Conservation (phyloP, 139 green algal genomes). For the Deuterostichococcus epilithicus region DNA sequence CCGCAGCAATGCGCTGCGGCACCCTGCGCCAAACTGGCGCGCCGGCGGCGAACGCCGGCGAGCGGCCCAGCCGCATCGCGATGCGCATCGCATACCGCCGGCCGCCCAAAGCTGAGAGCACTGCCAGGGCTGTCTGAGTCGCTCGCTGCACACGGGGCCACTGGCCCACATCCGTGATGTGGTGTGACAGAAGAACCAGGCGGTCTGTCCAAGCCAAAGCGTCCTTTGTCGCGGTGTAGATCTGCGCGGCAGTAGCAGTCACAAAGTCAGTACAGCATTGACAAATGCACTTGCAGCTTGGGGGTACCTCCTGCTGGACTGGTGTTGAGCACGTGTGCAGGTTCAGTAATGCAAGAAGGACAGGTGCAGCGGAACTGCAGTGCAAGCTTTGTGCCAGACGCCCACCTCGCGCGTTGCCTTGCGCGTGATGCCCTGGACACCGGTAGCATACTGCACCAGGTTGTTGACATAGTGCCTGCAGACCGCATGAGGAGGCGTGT, state of each 20-base stretch:
- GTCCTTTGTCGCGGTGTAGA: neutral
- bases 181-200: conserved; percentile 6
- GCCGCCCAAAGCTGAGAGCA: conserved; percentile 2
- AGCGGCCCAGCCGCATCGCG: neutral
- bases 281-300: neutral
- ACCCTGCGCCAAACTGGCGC: no score
- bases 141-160: conserved; percentile 8
- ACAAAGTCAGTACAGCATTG: neutral
- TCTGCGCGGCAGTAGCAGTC: neutral
- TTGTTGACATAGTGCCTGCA: conserved; percentile 27
- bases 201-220: conserved; percentile 8
- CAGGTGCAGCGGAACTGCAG: neutral
- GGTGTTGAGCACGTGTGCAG: neutral
- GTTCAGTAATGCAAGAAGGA: conserved; percentile 2
- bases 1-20: no score
- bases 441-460: conserved; percentile 16
- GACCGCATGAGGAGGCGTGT: no score
- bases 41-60: no score
- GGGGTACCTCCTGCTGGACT: no score
- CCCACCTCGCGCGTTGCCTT: neutral
- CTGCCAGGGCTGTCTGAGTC: conserved; percentile 11
- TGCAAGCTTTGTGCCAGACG: no score
- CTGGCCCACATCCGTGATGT: conserved; percentile 18
- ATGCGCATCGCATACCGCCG: neutral
- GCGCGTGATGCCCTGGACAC: conserved; percentile 1